phyloP scores from a whole-genome alignment of 495 filamentous ascomycete genomes.

The Tuber umbilicatum region DNA sequence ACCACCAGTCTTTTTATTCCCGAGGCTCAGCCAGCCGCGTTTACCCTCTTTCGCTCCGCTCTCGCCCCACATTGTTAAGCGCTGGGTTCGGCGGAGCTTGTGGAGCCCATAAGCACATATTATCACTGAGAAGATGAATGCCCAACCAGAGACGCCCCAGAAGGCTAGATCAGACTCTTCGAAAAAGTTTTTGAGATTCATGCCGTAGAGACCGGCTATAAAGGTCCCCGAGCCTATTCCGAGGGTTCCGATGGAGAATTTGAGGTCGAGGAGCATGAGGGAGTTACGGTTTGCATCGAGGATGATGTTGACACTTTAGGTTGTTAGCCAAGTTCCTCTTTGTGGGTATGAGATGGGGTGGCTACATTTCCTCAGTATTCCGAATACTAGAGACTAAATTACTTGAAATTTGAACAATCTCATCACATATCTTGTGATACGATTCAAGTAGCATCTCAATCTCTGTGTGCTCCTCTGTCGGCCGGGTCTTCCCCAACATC shows the following conservation, averaged over 20 bases:
- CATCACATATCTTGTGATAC: conserved; percentile 95
- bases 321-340: conserved; percentile 13
- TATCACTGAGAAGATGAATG: conserved; percentile 63
- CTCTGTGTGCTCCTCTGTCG: conserved; percentile 88
- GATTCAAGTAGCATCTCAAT: conserved; percentile 94
- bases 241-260: conserved; percentile 90
- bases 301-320: conserved; percentile 78
- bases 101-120: conserved; percentile 74
- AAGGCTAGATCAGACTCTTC: conserved; percentile 94
- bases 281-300: conserved; percentile 97
- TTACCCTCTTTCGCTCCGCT: conserved; percentile 36
- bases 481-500: conserved; percentile 61
- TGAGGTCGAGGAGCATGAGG: conserved; percentile 94
- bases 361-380: conserved; percentile 97
- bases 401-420: conserved; percentile 90
- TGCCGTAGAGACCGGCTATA: conserved; percentile 93
- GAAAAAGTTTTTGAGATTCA: conserved; percentile 98
- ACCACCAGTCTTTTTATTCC: conserved; percentile 23
- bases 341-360: background rate
- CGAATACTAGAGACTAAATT: conserved; percentile 92
- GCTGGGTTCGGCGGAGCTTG: conserved; percentile 77
- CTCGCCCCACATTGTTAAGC: conserved; percentile 71
- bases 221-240: conserved; percentile 89
- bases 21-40: conserved; percentile 38
- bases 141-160: conserved; percentile 60